These are phyloP conservation scores for Collariella sp. DNA, from an alignment of 495 filamentous ascomycete genomes.

Conservation along the genomic window DNA sequence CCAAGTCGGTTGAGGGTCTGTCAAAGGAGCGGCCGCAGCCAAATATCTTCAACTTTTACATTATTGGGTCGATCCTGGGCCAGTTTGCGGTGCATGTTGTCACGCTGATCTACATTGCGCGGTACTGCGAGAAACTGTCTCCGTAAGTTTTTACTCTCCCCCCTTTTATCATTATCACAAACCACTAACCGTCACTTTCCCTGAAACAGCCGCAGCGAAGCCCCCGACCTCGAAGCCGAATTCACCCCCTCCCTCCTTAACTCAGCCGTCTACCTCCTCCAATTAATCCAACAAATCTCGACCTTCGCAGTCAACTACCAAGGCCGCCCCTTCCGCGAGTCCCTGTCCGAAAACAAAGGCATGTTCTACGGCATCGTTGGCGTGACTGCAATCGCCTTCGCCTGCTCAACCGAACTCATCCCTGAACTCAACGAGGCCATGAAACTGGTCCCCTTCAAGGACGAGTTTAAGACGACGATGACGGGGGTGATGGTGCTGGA, in stretches of 20 bases:
- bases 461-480: constrained; percentile 82
- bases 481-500: constrained; percentile 81
- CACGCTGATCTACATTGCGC: constrained; percentile 89
- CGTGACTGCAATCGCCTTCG: constrained; percentile 84
- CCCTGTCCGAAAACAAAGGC: constrained; percentile 85
- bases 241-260: constrained; percentile 93
- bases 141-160: constrained; percentile 49
- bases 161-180: not conserved
- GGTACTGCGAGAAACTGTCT: constrained; percentile 72
- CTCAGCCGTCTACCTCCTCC: constrained; percentile 92
- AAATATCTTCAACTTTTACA: constrained; percentile 98
- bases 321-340: constrained; percentile 93
- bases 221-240: constrained; percentile 88
- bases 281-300: constrained; percentile 98
- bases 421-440: constrained; percentile 93
- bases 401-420: constrained; percentile 91
- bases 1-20: constrained; percentile 86
- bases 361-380: constrained; percentile 96
- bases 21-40: constrained; percentile 97
- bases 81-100: constrained; percentile 96
- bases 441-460: constrained; percentile 83
- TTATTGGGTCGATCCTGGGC: constrained; percentile 94
- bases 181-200: not conserved
- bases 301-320: constrained; percentile 99
- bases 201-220: constrained; percentile 55